Base-by-base conservation (phyloP, 2,329 filamentous ascomycete genomes). In the Trichophyton rubrum region DNA sequence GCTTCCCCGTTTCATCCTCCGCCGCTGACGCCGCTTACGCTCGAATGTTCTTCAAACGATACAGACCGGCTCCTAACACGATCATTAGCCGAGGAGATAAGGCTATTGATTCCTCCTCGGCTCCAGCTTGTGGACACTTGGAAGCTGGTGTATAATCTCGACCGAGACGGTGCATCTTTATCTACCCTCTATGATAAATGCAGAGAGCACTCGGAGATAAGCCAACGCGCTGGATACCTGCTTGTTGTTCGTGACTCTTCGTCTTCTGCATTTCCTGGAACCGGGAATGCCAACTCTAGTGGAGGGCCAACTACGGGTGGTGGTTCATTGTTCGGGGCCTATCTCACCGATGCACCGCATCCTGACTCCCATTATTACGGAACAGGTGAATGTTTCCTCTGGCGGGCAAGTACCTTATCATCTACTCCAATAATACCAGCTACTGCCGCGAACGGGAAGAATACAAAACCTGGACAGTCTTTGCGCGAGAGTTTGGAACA, bases 301-400 rank as follows among this genome's bases (percentile, higher is more conserved):
- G 33, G 58, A 27, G 62, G 86, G 82, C 30, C 49, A 24, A 55
- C 30, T 20, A 35, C 27, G 4, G 53, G 43, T 2, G 67, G 68
- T 24, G 69, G 71, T 56, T 70, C 74, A 27, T 82, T 90, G 47
- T 99, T 99, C 71, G 93, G 93, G 69, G 91, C 91, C 59, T 97
- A 97, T 73, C 83, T 97, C 59, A 95, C 90, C 59, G 92, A 99
- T 71, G 80, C 88, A 58, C 91, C 92, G 9, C 88, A 87, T 67
- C 89, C 90, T 0, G 79, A 84, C 1, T 76, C 89, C 1, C 88
- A 91, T 64, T 99, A 96, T 78, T 99, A 89, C 73, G 93, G 93
- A 68, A 96, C 90, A 11, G 93, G 93, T 68, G 93, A 99, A 74
- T 97, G 92, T 74, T 99, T 95, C 73, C 82, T 95, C 64, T 95